phyloP scores from a whole-genome alignment of 192 early-diverging fungal species.

The Coemansia sp. region DNA sequence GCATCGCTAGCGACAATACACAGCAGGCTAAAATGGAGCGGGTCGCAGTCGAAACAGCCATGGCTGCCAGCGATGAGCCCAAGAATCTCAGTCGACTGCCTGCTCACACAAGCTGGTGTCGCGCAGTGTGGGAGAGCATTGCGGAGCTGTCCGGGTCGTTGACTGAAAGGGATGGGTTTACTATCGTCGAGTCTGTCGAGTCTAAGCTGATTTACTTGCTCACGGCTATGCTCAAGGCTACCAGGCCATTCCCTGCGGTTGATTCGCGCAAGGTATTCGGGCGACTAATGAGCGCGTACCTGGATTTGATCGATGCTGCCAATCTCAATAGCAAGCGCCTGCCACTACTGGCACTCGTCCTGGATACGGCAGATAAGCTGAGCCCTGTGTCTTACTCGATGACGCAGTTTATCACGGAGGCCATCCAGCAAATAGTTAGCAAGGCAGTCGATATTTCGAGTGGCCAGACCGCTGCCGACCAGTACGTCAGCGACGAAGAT shows the following conservation, averaged over 20 bases:
- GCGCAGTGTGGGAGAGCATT: conserved; percentile 36
- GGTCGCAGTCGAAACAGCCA: not conserved
- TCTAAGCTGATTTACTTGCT: conserved; percentile 19
- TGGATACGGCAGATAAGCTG: conserved; percentile 23
- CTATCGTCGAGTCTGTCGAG: conserved; percentile 16
- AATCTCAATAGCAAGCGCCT: not conserved
- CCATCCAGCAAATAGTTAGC: conserved; percentile 9
- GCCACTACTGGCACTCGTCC: conserved; percentile 22
- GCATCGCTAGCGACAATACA: not conserved
- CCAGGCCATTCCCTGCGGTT: conserved; percentile 35
- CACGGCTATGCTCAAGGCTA: conserved; percentile 11
- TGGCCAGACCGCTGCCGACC: not conserved
- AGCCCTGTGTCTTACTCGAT: conserved; percentile 22
- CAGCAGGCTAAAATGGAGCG: not conserved
- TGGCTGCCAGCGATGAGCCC: conserved; percentile 29
- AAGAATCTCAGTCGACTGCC: conserved; percentile 28
- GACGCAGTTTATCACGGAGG: conserved; percentile 23
- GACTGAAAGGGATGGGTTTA: not conserved
- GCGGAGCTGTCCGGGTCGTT: conserved; percentile 23
- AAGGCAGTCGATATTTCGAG: not conserved
- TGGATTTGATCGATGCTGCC: not conserved
- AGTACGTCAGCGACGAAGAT: not conserved
- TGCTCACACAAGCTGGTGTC: conserved; percentile 41
- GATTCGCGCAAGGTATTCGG: conserved; percentile 18
- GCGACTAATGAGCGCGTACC: conserved; percentile 13